Evolutionary conservation across 1,139 yeast species (phyloP), one percentile per base, ranked within the genome.

Genomic region (Geotrichum candidum): DNA sequence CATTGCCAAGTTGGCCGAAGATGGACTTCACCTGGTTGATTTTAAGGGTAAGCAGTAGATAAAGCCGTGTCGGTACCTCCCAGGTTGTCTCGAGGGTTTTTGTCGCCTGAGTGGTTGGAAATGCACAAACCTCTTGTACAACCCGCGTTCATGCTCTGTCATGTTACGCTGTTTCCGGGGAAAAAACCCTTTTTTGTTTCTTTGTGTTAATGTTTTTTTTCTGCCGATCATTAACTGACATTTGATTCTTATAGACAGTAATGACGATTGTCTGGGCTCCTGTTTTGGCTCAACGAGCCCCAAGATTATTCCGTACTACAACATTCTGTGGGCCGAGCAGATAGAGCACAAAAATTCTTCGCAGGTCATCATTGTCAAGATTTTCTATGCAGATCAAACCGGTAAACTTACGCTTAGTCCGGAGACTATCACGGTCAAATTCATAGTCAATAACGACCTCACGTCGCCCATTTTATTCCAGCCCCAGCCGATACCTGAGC

Each of bases 251-350:
- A 27, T 27, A 41, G 46, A 41, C 46, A 41, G 18, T n/a, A 11
- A n/a, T 15, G 18, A 15, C 18, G 46, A 41, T 7, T 50, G 52
- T 50, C 7, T 50, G 15, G 52, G 52, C 52, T 13, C 29, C 15
- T 50, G 52, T 18, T 27, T 50, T 23, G 52, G 31, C 38, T n/a
- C 10, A n/a, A 13, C 56, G 13, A 10, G 27, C 5, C 22, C 38
- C 25, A 38, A 31, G 15, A n/a, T 35, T 11, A 58, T 58, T 38
- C 61, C 61, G 2, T 58, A 58, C 33, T 58, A 48, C 51, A 53
- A 53, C 31, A 54, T 58, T n/a, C 35, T 58, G n/a, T 58, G 61
- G 61, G 61, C 56, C 7, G 53, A 58, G 27, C 38, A 45, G 11
- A 25, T 41, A 7, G 15, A 13, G 25, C 45, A 18, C 5, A 27